Base-by-base conservation (phyloP, 1,139 yeast species). In the Insectozyma bohioensis region DNA sequence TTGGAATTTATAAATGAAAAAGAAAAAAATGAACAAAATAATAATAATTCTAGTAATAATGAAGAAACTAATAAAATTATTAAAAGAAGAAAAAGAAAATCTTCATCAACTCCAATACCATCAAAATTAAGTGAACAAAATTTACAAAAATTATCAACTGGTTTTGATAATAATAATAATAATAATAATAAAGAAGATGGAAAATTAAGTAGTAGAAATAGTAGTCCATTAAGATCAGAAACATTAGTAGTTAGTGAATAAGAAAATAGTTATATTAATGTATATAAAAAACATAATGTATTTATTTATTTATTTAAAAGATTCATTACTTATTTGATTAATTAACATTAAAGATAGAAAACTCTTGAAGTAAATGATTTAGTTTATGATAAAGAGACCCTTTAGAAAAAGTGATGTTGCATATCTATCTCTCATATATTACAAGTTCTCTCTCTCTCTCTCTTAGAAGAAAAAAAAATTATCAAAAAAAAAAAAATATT, bases 1-100 rank as follows among this genome's bases (percentile, higher is more conserved):
- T 47, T 69, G 43, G 60, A 63, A 21, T 66, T 68, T 42, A 54
- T 56, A 11, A 50, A 50, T 19, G 52, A 56, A 51, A 24, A 47
- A 52, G 35, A 55, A 52, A 7, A 58, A 52, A 34, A 41, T 57
- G 9, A 45, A 65, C 36, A 66, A 61, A 37, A 63, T 72, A 35
- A 56, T 55, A 37, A 69, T 60, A 24, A 48, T 72, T 31, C 56
- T 12, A n/a, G n/a, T 7, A 12, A 16, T 5, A 6, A 8, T 10
- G 5, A 7, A 19, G 11, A 18, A 4, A 12, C 3, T 11, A 54
- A 52, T n/a, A 58, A 51, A 34, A 40, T 56, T 11, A 43, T 64
- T 35, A 65, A 59, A 37, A 61, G 72, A 34, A 56, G 53, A 37
- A 69, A 60, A 23, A 21, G 19, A 15, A 28, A 21, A 22, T 8